Percentiles rank a stretch among this genome's conserved stretches.
Conservation (phyloP, 108 stramenopile genomes). For the Thalassiosira profunda region DNA sequence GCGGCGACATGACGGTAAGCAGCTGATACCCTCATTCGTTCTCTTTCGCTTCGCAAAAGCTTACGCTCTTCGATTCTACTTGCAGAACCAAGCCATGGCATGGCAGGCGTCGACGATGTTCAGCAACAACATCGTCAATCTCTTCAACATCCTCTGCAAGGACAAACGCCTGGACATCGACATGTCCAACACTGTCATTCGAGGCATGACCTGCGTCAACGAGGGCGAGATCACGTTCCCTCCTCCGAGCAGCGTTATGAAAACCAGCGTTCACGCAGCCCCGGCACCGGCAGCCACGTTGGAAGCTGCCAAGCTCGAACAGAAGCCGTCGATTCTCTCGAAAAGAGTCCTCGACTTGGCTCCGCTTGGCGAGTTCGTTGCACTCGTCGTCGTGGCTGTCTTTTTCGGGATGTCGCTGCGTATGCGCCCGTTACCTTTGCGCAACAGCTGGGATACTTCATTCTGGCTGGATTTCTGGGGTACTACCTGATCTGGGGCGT, state of each 20-base stretch:
- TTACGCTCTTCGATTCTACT: too few species aligned
- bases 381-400: conserved; percentile 3
- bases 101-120: conserved; percentile 86
- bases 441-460: conserved; percentile 64
- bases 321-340: conserved; percentile 44
- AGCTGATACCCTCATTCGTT: too few species aligned
- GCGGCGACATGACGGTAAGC: conserved; percentile 77
- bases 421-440: conserved; percentile 58
- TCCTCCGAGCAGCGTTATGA: conserved; percentile 62
- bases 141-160: conserved; percentile 68
- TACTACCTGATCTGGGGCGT: conserved; percentile 84
- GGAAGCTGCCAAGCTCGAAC: not conserved
- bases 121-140: conserved; percentile 90
- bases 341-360: conserved; percentile 61
- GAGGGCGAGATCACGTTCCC: conserved; percentile 65
- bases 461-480: conserved; percentile 76
- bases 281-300: not conserved
- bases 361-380: conserved; percentile 51
- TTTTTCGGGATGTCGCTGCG: conserved; percentile 52
- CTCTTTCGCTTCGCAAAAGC: too few species aligned
- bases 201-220: conserved; percentile 66
- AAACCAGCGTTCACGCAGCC: conserved; percentile 28
- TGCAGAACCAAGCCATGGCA: too few species aligned
- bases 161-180: conserved; percentile 49
- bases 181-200: conserved; percentile 77